Evolutionary conservation across 2,329 filamentous ascomycete genomes (phyloP).

Genomic region (Penicillium sp.): DNA sequence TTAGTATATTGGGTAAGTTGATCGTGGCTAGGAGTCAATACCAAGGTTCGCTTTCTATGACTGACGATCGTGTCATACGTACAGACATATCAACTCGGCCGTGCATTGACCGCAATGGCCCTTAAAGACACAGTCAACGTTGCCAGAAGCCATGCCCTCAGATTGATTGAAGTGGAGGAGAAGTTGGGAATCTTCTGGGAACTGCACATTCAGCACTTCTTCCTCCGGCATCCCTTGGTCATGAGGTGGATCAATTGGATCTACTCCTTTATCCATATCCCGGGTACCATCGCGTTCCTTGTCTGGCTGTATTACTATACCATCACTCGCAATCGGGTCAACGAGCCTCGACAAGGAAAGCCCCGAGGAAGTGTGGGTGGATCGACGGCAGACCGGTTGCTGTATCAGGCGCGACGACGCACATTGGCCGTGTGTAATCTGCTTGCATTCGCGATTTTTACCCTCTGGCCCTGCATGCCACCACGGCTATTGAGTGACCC

Average conservation of each 20-base stretch:
- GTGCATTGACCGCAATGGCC: slow-evolving; percentile 70
- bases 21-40: neutral
- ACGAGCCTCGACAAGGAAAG: slow-evolving; percentile 43
- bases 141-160: slow-evolving; percentile 67
- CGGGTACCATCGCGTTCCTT: slow-evolving; percentile 71
- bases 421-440: slow-evolving; percentile 62
- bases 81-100: slow-evolving; percentile 72
- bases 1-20: slow-evolving; percentile 71
- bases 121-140: slow-evolving; percentile 68
- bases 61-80: neutral
- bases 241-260: slow-evolving; percentile 71
- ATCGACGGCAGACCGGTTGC: slow-evolving; percentile 50
- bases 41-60: neutral
- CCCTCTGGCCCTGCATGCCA: slow-evolving; percentile 63
- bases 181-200: slow-evolving; percentile 66
- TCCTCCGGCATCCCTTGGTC: slow-evolving; percentile 55
- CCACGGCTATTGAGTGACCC: slow-evolving; percentile 58
- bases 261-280: slow-evolving; percentile 78
- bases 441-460: slow-evolving; percentile 61
- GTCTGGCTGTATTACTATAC: slow-evolving; percentile 70
- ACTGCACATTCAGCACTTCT: slow-evolving; percentile 60
- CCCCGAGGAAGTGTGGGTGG: slow-evolving; percentile 38
- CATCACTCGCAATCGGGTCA: slow-evolving; percentile 58
- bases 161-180: slow-evolving; percentile 68
- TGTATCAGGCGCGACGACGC: slow-evolving; percentile 58